phyloP scores from a whole-genome alignment of 83 land plant genomes.

The Larix sibirica region DNA sequence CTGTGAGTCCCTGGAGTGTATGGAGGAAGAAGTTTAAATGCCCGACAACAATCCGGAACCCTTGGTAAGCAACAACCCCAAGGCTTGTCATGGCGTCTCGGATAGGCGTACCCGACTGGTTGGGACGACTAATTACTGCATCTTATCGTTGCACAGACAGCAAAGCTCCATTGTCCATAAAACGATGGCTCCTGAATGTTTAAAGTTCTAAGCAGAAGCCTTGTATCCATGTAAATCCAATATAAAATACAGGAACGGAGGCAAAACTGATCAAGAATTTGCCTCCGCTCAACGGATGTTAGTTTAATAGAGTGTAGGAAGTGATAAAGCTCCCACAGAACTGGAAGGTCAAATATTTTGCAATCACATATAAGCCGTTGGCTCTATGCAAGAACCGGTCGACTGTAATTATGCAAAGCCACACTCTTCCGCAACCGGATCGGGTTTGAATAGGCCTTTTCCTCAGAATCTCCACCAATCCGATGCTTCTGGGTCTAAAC shows the following conservation, averaged over 20 bases:
- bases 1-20: background rate
- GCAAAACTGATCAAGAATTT: background rate
- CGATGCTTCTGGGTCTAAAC: too few relatives aligned
- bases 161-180: too few relatives aligned
- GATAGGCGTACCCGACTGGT: background rate
- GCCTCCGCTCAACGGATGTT: background rate
- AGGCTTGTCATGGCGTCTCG: background rate
- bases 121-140: too few relatives aligned
- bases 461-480: too few relatives aligned
- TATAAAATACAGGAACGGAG: too few relatives aligned
- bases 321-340: too few relatives aligned
- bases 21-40: background rate
- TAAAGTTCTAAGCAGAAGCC: background rate
- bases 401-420: background rate
- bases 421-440: background rate
- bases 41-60: too few relatives aligned
- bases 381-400: background rate
- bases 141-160: background rate
- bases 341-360: background rate
- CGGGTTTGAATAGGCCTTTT: background rate
- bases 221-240: background rate
- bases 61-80: background rate
- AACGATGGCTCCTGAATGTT: background rate
- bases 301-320: background rate
- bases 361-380: background rate